Base-by-base conservation (phyloP, 164 flowering plant genomes). In the Nelumbo lutea region DNA sequence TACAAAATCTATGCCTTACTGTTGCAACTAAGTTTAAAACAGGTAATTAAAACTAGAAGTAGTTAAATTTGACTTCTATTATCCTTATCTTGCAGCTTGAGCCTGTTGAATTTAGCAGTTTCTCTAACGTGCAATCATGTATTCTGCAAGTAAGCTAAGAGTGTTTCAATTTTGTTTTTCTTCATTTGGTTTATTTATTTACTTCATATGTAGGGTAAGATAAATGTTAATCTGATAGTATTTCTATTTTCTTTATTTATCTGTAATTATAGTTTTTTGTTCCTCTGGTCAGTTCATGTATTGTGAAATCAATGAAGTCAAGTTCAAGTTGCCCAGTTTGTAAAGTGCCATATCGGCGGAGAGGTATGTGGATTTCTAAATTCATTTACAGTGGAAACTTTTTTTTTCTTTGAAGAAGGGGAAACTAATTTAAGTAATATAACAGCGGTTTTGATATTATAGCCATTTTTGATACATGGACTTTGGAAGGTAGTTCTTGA, bases 61-160 rank as follows among this genome's bases (percentile, higher is more conserved):
- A n/a, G 14, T 13, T n/a, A n/a, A 11, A 42, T 42, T 11, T 27
- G 52, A 43, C 15, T 8, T 3, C 44, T 15, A 51, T 44, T 57
- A 1, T 62, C 4, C 8, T 14, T 46, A 3, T 9, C 68, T 60
- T 75, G 82, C 91, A 95, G 98, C 80, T 83, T 90, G 84, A 86
- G 97, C 71, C 73, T 92, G 13, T 64, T 92, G 69, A 79, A 73
- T 61, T 82, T 86, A 11, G 84, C 97, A 2, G 91, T 81, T 73
- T 89, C 97, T 2, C 89, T 92, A 47, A 60, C 89, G 0, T 92
- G 97, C 83, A 95, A 95, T 75, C 99, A 92, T 76, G 83, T 87
- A 0, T 95, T 92, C 78, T 91, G 98, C 97, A 82, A 83, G 98
- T 92, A 82, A 84, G 87, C 9, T 66, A 44, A 5, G 11, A 50